Percentiles rank a stretch among this genome's conserved stretches.
Evolutionary conservation across 2,329 filamentous ascomycete genomes (phyloP).

Genomic region (Colletotrichum lindemuthianum): DNA sequence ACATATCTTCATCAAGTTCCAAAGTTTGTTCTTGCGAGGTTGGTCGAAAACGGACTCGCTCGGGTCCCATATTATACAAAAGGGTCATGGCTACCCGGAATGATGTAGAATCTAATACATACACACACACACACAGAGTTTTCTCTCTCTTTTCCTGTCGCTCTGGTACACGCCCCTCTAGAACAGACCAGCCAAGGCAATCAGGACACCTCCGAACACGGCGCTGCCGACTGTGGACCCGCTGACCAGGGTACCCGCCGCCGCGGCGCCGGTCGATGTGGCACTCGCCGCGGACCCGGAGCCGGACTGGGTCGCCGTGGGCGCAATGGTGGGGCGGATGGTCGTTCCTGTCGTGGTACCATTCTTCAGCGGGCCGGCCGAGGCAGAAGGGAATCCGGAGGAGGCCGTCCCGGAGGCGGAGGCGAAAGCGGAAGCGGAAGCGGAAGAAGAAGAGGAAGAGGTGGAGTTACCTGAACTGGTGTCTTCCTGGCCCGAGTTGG

Average conservation of each 20-base stretch:
- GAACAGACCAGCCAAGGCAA: slow-evolving; percentile 28
- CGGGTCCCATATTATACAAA: slow-evolving; percentile 17
- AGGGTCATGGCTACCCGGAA: slow-evolving; percentile 8
- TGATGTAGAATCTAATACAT: slow-evolving; percentile 21
- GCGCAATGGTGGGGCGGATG: slow-evolving; percentile 6
- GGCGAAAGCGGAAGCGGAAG: not conserved
- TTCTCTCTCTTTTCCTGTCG: not conserved
- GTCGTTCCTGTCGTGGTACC: slow-evolving; percentile 10
- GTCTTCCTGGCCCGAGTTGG: slow-evolving; percentile 34
- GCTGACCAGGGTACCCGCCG: not conserved
- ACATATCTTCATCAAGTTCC: no score
- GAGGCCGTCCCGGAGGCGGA: slow-evolving; percentile 9
- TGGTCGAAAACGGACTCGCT: not conserved
- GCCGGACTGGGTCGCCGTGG: slow-evolving; percentile 25
- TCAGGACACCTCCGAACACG: slow-evolving; percentile 18
- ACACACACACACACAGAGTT: no score
- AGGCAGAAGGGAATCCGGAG: slow-evolving; percentile 12
- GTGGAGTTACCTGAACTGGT: slow-evolving; percentile 15
- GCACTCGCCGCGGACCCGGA: slow-evolving; percentile 21
- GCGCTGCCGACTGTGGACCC: slow-evolving; percentile 20
- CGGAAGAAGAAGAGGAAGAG: slow-evolving; percentile 6
- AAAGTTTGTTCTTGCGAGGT: no score
- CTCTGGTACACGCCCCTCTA: not conserved
- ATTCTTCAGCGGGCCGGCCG: slow-evolving; percentile 18
- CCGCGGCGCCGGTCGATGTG: slow-evolving; percentile 6